Percentiles rank a stretch among this genome's conserved stretches.
These are phyloP conservation scores for Mycena polygramma DNA, from an alignment of 768 basidiomycete species.

Conservation along the genomic window DNA sequence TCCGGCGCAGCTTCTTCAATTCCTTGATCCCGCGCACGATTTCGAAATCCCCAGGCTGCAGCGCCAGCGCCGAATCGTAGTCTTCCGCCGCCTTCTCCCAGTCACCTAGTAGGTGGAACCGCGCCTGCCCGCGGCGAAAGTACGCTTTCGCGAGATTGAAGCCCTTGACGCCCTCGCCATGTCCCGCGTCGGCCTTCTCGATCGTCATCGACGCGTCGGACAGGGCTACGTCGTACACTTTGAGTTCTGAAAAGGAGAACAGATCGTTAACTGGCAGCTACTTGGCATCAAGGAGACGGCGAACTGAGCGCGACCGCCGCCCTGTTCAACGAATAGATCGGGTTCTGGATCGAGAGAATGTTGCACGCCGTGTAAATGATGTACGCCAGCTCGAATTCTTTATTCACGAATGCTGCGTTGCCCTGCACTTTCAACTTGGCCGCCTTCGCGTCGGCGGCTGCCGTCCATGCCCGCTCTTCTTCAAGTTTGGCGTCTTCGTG, in stretches of 20 bases:
- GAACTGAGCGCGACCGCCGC: conserved; percentile 31
- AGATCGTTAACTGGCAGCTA: neutral
- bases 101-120: conserved; percentile 19
- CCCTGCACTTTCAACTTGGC: conserved; percentile 19
- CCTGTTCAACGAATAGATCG: conserved; percentile 32
- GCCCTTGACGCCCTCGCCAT: neutral
- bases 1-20: conserved; percentile 22
- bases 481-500: neutral
- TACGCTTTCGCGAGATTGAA: conserved; percentile 28
- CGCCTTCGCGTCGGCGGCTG: conserved; percentile 21
- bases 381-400: conserved; percentile 32
- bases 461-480: neutral
- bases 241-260: conserved; percentile 26
- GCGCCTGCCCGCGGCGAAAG: conserved; percentile 26
- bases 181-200: neutral
- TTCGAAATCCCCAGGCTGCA: conserved; percentile 19
- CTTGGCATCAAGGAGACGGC: neutral
- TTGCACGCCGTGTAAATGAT: conserved; percentile 27
- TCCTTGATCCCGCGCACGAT: conserved; percentile 19
- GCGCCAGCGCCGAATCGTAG: conserved; percentile 15
- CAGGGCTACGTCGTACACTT: conserved; percentile 21
- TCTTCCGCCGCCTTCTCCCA: conserved; percentile 24
- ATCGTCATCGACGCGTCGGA: conserved; percentile 10
- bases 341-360: conserved; percentile 8
- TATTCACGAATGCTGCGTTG: conserved; percentile 23